Conservation (phyloP, 176 grass and related monocot genomes). For the Aegilops bicornis region DNA sequence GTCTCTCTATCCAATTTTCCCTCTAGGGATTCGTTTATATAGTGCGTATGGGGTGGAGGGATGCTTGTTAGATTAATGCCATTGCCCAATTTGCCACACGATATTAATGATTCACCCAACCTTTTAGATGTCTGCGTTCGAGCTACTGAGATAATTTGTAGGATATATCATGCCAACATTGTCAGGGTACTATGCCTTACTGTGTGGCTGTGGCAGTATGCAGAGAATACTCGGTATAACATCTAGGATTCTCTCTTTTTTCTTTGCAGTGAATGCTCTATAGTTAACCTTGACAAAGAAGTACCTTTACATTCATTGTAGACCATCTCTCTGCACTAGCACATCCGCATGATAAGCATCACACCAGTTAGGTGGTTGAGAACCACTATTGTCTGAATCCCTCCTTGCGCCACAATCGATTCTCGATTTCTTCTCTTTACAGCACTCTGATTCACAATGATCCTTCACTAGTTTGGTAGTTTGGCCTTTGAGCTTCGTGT, state of each 20-base stretch:
- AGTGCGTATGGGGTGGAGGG: not conserved
- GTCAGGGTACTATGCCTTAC: not conserved
- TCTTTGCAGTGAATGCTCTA: not conserved
- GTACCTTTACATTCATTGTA: no score
- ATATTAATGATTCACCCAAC: not conserved
- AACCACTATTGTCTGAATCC: no score
- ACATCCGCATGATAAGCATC: no score
- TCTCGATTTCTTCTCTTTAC: no score
- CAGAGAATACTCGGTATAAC: not conserved
- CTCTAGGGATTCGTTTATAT: not conserved
- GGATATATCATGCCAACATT: conserved; percentile 11
- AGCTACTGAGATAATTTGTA: not conserved
- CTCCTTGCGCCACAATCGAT: no score
- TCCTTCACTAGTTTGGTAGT: no score
- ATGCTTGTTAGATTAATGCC: not conserved
- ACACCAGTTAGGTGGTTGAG: no score
- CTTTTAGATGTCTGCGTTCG: not conserved
- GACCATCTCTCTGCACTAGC: no score
- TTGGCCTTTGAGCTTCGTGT: no score
- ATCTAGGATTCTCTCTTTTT: conserved; percentile 8
- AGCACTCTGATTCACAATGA: no score
- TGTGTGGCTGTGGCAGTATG: not conserved
- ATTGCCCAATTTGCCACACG: not conserved
- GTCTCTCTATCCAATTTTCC: not conserved
- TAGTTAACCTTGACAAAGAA: no score